These are phyloP conservation scores for Tylopilus orsonianus DNA, from an alignment of 1,284 basidiomycete genomes.

Conservation along the genomic window DNA sequence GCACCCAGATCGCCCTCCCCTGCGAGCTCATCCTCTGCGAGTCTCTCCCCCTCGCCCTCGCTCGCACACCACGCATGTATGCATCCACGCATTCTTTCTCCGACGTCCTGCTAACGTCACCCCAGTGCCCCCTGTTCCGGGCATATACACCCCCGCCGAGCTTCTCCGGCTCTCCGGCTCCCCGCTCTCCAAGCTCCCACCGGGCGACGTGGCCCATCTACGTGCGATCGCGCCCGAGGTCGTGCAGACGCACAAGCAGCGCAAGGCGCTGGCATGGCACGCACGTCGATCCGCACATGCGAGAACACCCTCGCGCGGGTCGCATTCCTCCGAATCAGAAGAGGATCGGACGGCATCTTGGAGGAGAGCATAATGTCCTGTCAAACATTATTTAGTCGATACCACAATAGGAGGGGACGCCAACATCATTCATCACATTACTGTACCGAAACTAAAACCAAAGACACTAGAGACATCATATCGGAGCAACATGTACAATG, in stretches of 20 bases:
- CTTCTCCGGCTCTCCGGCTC: constrained; percentile 25
- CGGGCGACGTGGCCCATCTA: constrained; percentile 6
- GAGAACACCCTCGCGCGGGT: constrained; percentile 10
- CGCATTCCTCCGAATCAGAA: constrained; percentile 22
- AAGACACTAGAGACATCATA: too few relatives aligned
- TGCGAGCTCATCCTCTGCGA: neutral
- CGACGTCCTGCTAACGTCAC: neutral
- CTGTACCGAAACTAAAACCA: too few relatives aligned
- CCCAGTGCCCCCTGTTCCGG: neutral
- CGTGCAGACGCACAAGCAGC: constrained; percentile 24
- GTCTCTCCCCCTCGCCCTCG: neutral
- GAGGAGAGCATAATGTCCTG: constrained; percentile 18
- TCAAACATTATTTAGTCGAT: too few relatives aligned
- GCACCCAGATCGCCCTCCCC: constrained; percentile 16
- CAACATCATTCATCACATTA: too few relatives aligned
- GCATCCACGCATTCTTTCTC: constrained; percentile 1
- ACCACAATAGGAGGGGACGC: too few relatives aligned
- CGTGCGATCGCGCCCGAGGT: constrained; percentile 27
- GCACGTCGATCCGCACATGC: constrained; percentile 3
- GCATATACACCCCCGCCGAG: constrained; percentile 30
- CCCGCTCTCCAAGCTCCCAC: constrained; percentile 18
- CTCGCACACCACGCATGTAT: constrained; percentile 12
- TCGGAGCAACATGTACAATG: neutral
- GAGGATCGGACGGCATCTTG: constrained; percentile 18
- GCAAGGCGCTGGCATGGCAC: constrained; percentile 28